phyloP scores from a whole-genome alignment of 2,329 filamentous ascomycete species.

The Colletotrichum australisinense region DNA sequence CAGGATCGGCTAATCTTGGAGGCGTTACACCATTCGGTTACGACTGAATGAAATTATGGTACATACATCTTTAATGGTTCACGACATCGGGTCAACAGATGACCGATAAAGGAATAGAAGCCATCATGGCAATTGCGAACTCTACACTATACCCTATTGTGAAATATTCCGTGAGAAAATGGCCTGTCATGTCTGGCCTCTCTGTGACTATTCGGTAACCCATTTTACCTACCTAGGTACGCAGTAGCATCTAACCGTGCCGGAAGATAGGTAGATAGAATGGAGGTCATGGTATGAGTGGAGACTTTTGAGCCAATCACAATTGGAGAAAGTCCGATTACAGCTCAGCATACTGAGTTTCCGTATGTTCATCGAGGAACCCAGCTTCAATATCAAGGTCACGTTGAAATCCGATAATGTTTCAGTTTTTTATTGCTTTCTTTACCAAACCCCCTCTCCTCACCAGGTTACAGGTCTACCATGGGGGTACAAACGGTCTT shows the following conservation, averaged over 20 bases:
- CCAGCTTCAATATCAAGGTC: neutral
- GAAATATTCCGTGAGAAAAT: neutral
- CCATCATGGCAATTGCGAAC: neutral
- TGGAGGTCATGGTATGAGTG: neutral
- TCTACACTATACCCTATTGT: neutral
- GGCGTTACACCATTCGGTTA: slow-evolving; percentile 14
- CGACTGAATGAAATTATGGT: slow-evolving; percentile 16
- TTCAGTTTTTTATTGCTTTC: neutral
- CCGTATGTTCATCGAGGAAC: neutral
- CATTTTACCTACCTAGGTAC: too few relatives aligned
- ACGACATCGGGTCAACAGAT: slow-evolving; percentile 21
- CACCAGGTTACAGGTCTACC: too few relatives aligned
- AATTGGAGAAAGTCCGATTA: neutral
- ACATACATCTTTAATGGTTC: neutral
- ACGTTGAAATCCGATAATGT: neutral
- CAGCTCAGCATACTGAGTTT: neutral
- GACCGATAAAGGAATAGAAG: slow-evolving; percentile 28
- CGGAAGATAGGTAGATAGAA: too few relatives aligned
- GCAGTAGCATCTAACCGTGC: neutral
- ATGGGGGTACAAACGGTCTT: neutral
- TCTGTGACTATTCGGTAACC: neutral
- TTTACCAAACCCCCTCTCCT: too few relatives aligned
- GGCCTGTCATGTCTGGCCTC: too few relatives aligned
- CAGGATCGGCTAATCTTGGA: neutral
- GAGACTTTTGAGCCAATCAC: neutral